Evolutionary conservation across 495 filamentous ascomycete species (phyloP).

Genomic region (Hypomontagnella submonticulosa): DNA sequence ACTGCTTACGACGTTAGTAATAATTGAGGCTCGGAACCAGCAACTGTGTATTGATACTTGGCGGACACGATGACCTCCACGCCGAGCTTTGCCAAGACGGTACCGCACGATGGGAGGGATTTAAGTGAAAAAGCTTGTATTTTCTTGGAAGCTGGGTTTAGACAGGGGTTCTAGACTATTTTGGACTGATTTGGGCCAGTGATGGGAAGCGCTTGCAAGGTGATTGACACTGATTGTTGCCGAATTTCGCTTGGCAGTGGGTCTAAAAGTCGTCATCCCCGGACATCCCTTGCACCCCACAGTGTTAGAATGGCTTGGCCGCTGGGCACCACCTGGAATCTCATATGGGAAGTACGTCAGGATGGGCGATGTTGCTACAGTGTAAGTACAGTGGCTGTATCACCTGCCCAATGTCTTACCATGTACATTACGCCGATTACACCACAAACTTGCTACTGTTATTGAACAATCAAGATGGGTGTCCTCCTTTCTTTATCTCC

Average conservation of each 20-base stretch:
- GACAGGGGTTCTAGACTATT: constrained; percentile 11
- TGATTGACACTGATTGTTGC: too few relatives aligned
- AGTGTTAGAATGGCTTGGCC: constrained; percentile 13
- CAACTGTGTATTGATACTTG: too few relatives aligned
- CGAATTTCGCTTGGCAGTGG: constrained; percentile 28
- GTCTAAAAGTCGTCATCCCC: constrained; percentile 31
- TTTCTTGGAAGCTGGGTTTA: constrained; percentile 32
- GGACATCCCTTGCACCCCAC: constrained; percentile 13
- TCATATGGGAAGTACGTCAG: constrained; percentile 12
- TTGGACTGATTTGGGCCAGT: background rate
- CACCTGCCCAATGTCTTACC: constrained; percentile 21
- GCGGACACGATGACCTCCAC: constrained; percentile 1
- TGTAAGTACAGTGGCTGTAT: constrained; percentile 21
- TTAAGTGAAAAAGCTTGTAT: constrained; percentile 35
- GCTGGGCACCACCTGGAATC: constrained; percentile 6
- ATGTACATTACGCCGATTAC: constrained; percentile 7
- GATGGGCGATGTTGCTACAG: constrained; percentile 10
- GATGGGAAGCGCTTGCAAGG: constrained; percentile 13
- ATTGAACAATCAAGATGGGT: constrained; percentile 4
- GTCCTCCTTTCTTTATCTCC: constrained; percentile 8
- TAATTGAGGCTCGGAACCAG: too few relatives aligned
- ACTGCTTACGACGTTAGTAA: too few relatives aligned
- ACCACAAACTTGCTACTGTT: constrained; percentile 1
- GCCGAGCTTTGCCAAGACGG: constrained; percentile 30
- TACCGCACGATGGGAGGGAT: constrained; percentile 17